Evolutionary conservation across 192 early-diverging fungal species (phyloP).

Genomic region (Linnemannia schmuckeri): DNA sequence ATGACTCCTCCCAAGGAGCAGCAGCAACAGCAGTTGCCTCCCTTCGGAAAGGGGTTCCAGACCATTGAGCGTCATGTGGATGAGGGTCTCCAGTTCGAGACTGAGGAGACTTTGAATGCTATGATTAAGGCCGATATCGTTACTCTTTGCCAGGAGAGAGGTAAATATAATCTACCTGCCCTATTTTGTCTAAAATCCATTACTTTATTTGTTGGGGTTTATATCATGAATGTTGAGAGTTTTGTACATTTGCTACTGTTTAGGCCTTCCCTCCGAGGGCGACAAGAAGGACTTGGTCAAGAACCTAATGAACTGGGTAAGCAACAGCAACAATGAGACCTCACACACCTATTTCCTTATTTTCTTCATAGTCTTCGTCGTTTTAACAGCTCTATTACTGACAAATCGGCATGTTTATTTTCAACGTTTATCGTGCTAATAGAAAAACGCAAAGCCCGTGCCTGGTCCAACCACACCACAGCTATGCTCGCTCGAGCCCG

Average conservation of each 20-base stretch:
- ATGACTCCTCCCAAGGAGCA: conserved; percentile 12
- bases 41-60: conserved; percentile 24
- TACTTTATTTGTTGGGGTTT: background rate
- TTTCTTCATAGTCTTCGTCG: background rate
- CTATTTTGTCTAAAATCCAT: background rate
- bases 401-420: background rate
- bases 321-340: conserved; percentile 6
- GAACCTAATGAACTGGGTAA: conserved; percentile 73
- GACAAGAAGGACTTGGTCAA: conserved; percentile 72
- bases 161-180: conserved; percentile 45
- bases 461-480: conserved; percentile 77
- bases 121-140: conserved; percentile 80
- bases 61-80: conserved; percentile 47
- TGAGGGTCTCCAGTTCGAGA: conserved; percentile 60
- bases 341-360: background rate
- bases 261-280: conserved; percentile 75
- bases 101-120: conserved; percentile 68
- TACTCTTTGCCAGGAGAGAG: conserved; percentile 78
- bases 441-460: conserved; percentile 75
- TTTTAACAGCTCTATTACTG: background rate
- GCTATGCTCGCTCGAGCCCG: conserved; percentile 64
- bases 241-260: background rate
- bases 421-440: conserved; percentile 16
- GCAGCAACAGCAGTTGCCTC: background rate
- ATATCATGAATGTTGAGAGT: background rate